Evolutionary conservation across 2,329 filamentous ascomycete species (phyloP).

Genomic region (Aspergillus melleus): DNA sequence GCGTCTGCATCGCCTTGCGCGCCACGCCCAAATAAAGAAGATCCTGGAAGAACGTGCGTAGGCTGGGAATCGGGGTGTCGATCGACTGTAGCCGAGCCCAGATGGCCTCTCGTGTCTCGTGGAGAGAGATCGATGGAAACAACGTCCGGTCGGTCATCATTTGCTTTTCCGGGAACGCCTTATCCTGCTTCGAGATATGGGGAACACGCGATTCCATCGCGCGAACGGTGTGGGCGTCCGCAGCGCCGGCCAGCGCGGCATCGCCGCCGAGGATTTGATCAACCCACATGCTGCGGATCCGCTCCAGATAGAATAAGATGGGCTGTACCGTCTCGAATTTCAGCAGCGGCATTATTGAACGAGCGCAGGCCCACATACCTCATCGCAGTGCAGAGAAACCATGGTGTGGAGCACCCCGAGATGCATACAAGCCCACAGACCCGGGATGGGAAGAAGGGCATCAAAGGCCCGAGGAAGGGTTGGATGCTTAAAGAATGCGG

Average conservation of each 20-base stretch:
- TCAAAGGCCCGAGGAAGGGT: neutral
- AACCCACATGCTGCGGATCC: conserved; percentile 8
- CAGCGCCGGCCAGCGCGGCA: neutral
- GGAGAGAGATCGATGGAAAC: neutral
- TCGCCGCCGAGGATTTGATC: neutral
- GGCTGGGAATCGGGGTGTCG: conserved; percentile 13
- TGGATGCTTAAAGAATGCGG: conserved; percentile 5
- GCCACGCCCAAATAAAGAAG: conserved; percentile 12
- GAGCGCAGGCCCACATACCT: too few relatives aligned
- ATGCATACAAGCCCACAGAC: too few relatives aligned
- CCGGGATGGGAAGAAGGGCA: too few relatives aligned
- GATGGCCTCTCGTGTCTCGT: neutral
- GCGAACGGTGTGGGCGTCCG: conserved; percentile 10
- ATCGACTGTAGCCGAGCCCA: conserved; percentile 11
- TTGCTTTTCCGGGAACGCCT: neutral
- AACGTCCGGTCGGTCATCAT: neutral
- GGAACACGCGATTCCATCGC: conserved; percentile 11
- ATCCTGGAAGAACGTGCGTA: conserved; percentile 19
- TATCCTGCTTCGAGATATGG: conserved; percentile 7
- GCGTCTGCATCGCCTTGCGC: conserved; percentile 6
- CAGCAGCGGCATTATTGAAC: neutral
- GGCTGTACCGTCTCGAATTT: conserved; percentile 3
- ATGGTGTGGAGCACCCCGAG: too few relatives aligned
- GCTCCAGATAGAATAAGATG: conserved; percentile 12
- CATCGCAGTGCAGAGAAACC: too few relatives aligned